Percentiles rank a stretch among this genome's conserved stretches.
These are phyloP conservation scores for Ambrosiella beaveri DNA, from an alignment of 2,329 filamentous ascomycete genomes.

Conservation along the genomic window DNA sequence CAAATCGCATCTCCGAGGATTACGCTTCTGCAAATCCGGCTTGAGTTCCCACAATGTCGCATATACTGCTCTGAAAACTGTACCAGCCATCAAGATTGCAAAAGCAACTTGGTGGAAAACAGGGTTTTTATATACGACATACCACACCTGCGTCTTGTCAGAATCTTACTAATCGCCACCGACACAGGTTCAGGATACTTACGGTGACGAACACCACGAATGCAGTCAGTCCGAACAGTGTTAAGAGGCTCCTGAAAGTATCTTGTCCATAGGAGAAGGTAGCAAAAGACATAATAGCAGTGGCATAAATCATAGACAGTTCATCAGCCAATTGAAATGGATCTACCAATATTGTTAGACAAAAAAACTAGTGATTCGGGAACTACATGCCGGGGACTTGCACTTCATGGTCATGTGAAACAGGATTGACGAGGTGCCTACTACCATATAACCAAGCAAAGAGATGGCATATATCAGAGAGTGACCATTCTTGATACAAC, in stretches of 20 bases:
- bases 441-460: slow-evolving; percentile 35
- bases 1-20: slow-evolving; percentile 30
- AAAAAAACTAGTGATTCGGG: neutral
- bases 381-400: slow-evolving; percentile 18
- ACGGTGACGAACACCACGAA: slow-evolving; percentile 56
- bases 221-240: slow-evolving; percentile 39
- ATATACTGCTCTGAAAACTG: slow-evolving; percentile 58
- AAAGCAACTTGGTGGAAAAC: slow-evolving; percentile 71
- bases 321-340: slow-evolving; percentile 40
- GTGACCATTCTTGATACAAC: slow-evolving; percentile 55
- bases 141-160: slow-evolving; percentile 27
- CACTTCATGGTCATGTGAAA: slow-evolving; percentile 41
- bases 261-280: slow-evolving; percentile 56
- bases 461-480: slow-evolving; percentile 56
- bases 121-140: slow-evolving; percentile 68
- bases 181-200: slow-evolving; percentile 21
- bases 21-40: slow-evolving; percentile 29
- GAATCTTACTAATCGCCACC: neutral
- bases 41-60: slow-evolving; percentile 43
- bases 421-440: slow-evolving; percentile 37
- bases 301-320: slow-evolving; percentile 43
- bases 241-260: slow-evolving; percentile 28
- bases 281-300: slow-evolving; percentile 40
- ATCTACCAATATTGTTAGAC: slow-evolving; percentile 3
- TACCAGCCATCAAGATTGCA: slow-evolving; percentile 49